phyloP scores from a whole-genome alignment of 2,329 filamentous ascomycete species.

The Ilyonectria destructans region DNA sequence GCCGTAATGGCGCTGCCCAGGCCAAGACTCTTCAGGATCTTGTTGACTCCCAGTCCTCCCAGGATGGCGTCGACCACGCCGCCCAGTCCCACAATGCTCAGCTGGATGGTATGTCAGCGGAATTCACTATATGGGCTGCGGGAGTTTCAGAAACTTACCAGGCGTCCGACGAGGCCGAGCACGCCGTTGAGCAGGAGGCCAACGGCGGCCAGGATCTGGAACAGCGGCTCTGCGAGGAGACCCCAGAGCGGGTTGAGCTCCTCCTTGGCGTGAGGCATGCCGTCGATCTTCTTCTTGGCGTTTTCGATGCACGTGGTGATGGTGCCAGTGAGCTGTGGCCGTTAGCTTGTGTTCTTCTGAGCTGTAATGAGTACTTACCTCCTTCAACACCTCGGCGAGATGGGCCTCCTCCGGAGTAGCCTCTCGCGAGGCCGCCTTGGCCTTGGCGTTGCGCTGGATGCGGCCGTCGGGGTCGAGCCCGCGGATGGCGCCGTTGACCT shows the following conservation, averaged over 20 bases:
- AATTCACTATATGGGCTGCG: background rate
- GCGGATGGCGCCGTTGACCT: conserved; percentile 89
- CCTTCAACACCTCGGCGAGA: conserved; percentile 88
- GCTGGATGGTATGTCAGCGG: conserved; percentile 53
- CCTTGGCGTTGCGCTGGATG: conserved; percentile 89
- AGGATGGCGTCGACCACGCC: conserved; percentile 85
- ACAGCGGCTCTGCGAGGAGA: conserved; percentile 86
- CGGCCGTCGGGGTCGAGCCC: conserved; percentile 91
- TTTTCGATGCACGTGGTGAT: conserved; percentile 89
- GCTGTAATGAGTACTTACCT: conserved; percentile 58
- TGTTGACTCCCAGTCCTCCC: conserved; percentile 82
- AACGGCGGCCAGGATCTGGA: conserved; percentile 93
- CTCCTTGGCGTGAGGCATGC: conserved; percentile 96
- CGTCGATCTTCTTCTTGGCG: conserved; percentile 89
- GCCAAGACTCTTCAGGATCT: conserved; percentile 82
- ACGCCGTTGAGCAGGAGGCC: conserved; percentile 88
- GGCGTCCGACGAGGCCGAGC: conserved; percentile 84
- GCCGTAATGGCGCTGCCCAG: conserved; percentile 65
- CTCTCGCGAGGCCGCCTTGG: conserved; percentile 80
- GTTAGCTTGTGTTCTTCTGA: conserved; percentile 31
- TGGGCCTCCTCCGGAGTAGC: conserved; percentile 82
- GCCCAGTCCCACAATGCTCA: conserved; percentile 87
- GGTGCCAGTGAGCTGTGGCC: conserved; percentile 77
- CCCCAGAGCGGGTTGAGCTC: conserved; percentile 93
- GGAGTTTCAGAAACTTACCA: conserved; percentile 61